Base-by-base conservation (phyloP, 1,284 basidiomycete genomes). In the Moesziomyces antarcticus region DNA sequence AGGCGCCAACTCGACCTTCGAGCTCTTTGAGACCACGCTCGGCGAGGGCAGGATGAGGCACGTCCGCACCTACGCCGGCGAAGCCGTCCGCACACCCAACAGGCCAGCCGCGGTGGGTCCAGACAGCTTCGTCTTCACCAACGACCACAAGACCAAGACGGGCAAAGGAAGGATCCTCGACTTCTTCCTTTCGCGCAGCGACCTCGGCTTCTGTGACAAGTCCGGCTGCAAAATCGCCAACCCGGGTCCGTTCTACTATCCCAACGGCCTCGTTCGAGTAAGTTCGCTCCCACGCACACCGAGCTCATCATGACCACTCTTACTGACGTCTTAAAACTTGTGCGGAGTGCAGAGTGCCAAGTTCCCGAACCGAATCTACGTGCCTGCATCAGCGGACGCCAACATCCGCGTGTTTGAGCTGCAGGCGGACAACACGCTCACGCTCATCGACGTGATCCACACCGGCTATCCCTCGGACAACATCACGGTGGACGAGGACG, bases 1-100 rank as follows among this genome's bases (percentile, higher is more conserved):
- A 84, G 91, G 91, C 16, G 90, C 91, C 8, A 89, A 92, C 78
- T 91, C 90, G 1, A 88, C 87, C 47, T 85, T 93, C 20, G 91
- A 92, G 77, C 86, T 92, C 25, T 92, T 92, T 82, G 87, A 87
- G 72, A 89, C 89, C 0, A 84, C 68, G 0, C 73, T 88, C 3
- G 88, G 88, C 5, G 85, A 85, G 50, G 77, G 82, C 8, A 83
- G 79, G 8, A 80, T 91, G 64, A 84, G 85, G 7, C 88, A 91
- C 78, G 80, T 91, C 42, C 85, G 84, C 51, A 92, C 91, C 6
- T 85, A 91, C 24, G 83, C 86, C 25, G 86, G 90, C 78, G 86
- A 88, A 2, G 61, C 68, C 5, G 87, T 93, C 21, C 58, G 87
- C 7, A 89, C 90, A 1, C 92, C 91, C 0, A 92, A 92, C 78